Percentiles rank a stretch among this genome's conserved stretches.
These are phyloP conservation scores for Acorus calamus DNA, from an alignment of 106 monocot species.

Conservation along the genomic window DNA sequence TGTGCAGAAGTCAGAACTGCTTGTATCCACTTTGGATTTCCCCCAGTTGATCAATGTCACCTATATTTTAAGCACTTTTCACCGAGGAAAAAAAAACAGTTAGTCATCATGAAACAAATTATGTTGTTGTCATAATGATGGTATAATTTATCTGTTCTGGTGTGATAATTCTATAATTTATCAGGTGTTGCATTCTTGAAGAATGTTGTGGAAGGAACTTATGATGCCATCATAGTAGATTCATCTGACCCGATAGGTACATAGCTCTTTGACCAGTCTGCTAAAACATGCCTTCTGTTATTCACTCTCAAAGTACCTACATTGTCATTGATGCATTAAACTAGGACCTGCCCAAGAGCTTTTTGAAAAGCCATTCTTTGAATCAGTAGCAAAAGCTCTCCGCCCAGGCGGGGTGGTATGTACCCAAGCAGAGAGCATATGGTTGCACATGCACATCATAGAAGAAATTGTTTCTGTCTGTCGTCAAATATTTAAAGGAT, in stretches of 20 bases:
- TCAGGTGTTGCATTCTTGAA: constrained; percentile 41
- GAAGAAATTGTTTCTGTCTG: constrained; percentile 64
- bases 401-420: constrained; percentile 85
- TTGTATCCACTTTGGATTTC: too few relatives aligned
- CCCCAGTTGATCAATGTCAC: too few relatives aligned
- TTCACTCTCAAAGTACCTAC: background rate
- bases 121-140: background rate
- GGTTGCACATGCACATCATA: constrained; percentile 95
- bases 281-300: background rate
- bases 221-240: constrained; percentile 42
- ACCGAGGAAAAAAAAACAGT: too few relatives aligned
- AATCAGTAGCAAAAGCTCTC: constrained; percentile 66
- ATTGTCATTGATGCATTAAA: background rate
- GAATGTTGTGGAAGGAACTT: constrained; percentile 24
- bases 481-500: constrained; percentile 84
- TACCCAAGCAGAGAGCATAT: constrained; percentile 97
- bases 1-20: too few relatives aligned
- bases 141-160: background rate
- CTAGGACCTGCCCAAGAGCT: constrained; percentile 89
- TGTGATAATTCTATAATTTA: background rate
- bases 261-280: background rate
- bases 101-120: too few relatives aligned
- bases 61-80: too few relatives aligned
- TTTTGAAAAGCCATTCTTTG: constrained; percentile 94
- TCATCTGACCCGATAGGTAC: constrained; percentile 43